Evolutionary conservation across 495 filamentous ascomycete genomes (phyloP).

Genomic region (Aspergillus saccharolyticus): DNA sequence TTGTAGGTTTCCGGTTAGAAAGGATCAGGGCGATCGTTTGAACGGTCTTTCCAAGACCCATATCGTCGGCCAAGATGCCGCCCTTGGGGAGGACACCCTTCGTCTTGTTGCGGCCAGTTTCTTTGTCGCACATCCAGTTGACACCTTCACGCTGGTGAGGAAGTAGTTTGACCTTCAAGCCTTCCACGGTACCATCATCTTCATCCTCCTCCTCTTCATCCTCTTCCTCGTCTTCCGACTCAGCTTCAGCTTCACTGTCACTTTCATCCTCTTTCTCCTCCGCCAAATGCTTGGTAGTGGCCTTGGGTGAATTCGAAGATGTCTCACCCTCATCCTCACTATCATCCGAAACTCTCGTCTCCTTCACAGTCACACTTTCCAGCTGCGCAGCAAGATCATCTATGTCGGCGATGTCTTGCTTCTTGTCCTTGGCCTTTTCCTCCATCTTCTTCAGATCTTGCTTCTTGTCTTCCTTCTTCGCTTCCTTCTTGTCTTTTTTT

Average conservation of each 20-base stretch:
- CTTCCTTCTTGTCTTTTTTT: constrained; percentile 46
- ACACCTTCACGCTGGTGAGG: constrained; percentile 93
- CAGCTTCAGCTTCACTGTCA: constrained; percentile 38
- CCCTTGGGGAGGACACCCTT: constrained; percentile 75
- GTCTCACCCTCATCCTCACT: constrained; percentile 13
- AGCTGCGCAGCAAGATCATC: constrained; percentile 57
- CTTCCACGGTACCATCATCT: constrained; percentile 70
- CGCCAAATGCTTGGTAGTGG: constrained; percentile 25
- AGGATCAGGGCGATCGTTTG: constrained; percentile 82
- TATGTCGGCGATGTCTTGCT: constrained; percentile 30
- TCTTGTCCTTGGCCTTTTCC: constrained; percentile 18
- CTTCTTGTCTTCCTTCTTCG: constrained; percentile 38
- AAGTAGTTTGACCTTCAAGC: constrained; percentile 77
- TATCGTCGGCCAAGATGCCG: constrained; percentile 85
- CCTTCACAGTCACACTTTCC: constrained; percentile 50
- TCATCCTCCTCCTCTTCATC: constrained; percentile 63
- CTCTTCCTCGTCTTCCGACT: constrained; percentile 36
- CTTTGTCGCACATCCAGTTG: constrained; percentile 87
- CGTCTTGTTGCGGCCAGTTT: constrained; percentile 71
- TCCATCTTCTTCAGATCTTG: constrained; percentile 43
- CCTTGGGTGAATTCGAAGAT: constrained; percentile 18
- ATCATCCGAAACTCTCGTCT: constrained; percentile 31
- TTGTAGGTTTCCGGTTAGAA: constrained; percentile 65
- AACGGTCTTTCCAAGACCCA: constrained; percentile 95
- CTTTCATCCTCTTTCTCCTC: constrained; percentile 52